Conservation (phyloP, 495 filamentous ascomycete species). For the Paragyromitra xinjiangensis region DNA sequence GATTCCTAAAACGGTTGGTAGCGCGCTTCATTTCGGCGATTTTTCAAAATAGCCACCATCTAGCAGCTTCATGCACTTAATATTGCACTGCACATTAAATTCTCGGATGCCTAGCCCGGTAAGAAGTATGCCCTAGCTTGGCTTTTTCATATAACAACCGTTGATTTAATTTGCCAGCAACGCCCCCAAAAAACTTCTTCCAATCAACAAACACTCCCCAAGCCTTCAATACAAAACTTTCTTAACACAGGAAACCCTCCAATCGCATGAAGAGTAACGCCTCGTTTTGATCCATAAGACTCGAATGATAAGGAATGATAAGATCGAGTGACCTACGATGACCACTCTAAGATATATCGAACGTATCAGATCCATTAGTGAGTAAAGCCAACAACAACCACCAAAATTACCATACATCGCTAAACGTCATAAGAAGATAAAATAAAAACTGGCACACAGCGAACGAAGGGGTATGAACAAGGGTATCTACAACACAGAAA, state of each 20-base stretch:
- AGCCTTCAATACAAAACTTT: not conserved
- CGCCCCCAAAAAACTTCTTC: not conserved
- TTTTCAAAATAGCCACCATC: not conserved
- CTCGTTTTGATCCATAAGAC: not conserved
- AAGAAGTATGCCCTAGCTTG: not conserved
- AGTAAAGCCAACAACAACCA: not conserved
- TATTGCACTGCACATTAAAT: not conserved
- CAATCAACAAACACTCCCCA: too few species aligned
- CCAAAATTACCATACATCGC: slow-evolving; percentile 9
- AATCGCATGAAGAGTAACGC: not conserved
- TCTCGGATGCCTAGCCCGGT: not conserved
- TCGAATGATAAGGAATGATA: not conserved
- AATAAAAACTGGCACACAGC: not conserved
- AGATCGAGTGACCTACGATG: slow-evolving; percentile 1
- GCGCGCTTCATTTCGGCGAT: too few species aligned
- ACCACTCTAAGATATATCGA: not conserved
- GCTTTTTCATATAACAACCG: not conserved
- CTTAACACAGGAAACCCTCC: not conserved
- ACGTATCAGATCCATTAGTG: not conserved
- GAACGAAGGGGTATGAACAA: slow-evolving; percentile 5
- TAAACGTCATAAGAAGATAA: not conserved
- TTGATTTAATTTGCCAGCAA: not conserved
- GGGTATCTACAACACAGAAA: not conserved
- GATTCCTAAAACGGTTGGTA: too few species aligned
- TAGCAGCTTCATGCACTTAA: too few species aligned